Percentiles rank a stretch among this genome's conserved stretches.
These are phyloP conservation scores for Saccharomycodes ludwigii DNA, from an alignment of 805 yeast genomes.

Conservation along the genomic window DNA sequence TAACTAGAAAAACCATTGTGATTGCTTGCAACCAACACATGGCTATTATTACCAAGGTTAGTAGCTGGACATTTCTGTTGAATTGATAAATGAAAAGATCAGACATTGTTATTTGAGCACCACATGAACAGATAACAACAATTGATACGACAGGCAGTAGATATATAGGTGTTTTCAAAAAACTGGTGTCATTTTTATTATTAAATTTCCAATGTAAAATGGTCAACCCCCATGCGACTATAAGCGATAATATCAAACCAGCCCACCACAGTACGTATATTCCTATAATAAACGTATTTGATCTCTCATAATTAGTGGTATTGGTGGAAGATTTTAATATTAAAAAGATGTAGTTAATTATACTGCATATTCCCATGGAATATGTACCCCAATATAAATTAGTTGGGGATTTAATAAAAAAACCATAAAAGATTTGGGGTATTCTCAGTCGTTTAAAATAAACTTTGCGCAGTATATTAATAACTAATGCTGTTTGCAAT, in stretches of 20 bases:
- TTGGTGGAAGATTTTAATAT: conserved; percentile 26
- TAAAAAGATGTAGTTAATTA: conserved; percentile 42
- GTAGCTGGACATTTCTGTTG: conserved; percentile 28
- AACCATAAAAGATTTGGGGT: too few species aligned
- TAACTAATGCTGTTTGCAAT: conserved; percentile 29
- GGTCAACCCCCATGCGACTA: conserved; percentile 49
- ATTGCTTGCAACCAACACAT: conserved; percentile 64
- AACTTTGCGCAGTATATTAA: too few species aligned
- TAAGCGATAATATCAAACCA: conserved; percentile 38
- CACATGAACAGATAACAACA: conserved; percentile 66
- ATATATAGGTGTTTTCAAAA: too few species aligned
- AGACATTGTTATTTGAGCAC: conserved; percentile 37
- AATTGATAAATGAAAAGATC: conserved; percentile 29
- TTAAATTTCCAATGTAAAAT: conserved; percentile 32
- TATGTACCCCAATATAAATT: conserved; percentile 65
- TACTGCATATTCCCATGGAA: conserved; percentile 67
- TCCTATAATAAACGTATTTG: conserved; percentile 40
- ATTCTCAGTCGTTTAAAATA: too few species aligned
- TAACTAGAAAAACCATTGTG: conserved; percentile 41
- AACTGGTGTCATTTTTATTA: conserved; percentile 36
- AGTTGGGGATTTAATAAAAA: too few species aligned
- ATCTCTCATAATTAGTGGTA: conserved; percentile 17
- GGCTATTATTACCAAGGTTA: conserved; percentile 41
- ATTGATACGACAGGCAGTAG: conserved; percentile 70
- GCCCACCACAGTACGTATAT: conserved; percentile 68